Base-by-base conservation (phyloP, 2,329 filamentous ascomycete species). In the Fusarium sp. region DNA sequence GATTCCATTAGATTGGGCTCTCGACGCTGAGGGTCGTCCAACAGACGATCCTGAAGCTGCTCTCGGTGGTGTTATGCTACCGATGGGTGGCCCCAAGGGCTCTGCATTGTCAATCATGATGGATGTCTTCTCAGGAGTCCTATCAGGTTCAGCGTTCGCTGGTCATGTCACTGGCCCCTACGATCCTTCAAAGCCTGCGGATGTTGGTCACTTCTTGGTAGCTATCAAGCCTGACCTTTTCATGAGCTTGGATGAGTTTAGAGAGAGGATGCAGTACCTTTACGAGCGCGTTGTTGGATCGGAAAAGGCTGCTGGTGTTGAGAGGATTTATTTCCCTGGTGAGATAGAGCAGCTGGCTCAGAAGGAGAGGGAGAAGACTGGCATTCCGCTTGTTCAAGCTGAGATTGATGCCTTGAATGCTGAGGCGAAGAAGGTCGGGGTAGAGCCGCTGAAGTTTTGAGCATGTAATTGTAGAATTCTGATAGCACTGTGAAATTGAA, bases 31-130 rank as follows among this genome's bases (percentile, higher is more conserved):
- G 21, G 93, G 93, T 1, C 83, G 84, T 18, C 85, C 82, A n/a
- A 94, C 93, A 0, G 88, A 92, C 62, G 92, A 96, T 74, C 93
- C 94, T 0, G 87, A 85, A 3, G 86, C 85, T 25, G 94, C 93
- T 0, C 82, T 96, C 15, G 88, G 89, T 38, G 93, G 93, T 3
- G 92, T 95, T 7, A 95, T 96, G 93, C 82, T 95, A 25, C 93
- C 93, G 0, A 94, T 96, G 92, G 93, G 93, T 5, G 93, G 94
- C 0, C 93, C 93, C 0, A 96, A 96, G 80, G 94, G 94, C 0
- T 93, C 91, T 5, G 94, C 88, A 0, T 80, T 96, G 44, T 84
- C 92, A 1, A 89, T 96, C 61, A 95, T 94, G 92, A 96, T 96
- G 94, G 93, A 96, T 78, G 92, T 97, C 5, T 95, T 96, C 78